Evolutionary conservation across 2,329 filamentous ascomycete genomes (phyloP), one percentile per base, ranked within the genome.

Genomic region (Cercospora sojina): DNA sequence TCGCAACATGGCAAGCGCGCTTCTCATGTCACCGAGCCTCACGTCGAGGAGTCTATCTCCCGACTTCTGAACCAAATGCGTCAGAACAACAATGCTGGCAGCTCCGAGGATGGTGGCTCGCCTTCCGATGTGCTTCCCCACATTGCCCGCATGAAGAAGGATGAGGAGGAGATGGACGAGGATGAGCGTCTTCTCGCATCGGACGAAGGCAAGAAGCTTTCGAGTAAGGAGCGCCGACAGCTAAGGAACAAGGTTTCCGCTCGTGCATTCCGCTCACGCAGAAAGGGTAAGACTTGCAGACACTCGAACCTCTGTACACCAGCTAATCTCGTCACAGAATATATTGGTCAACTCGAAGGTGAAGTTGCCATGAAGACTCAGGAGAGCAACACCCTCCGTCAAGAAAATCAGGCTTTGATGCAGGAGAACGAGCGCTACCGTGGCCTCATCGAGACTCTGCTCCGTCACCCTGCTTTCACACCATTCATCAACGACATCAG

Each of bases 211-310:
- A 99, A 99, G 89, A 97, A 97, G 84, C 86, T 99, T n/a, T 95
- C 90, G 80, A 96, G 92, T 84, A 98, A 98, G 83, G 93, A 98
- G 81, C 90, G 95, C 67, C 90, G 95, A 72, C 95, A 98, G 80
- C 86, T 99, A n/a, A 88, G 95, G 70, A 99, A 99, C 86, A 99
- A 99, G 82, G 95, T 99, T 4, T 99, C 95, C 49, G 95, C 95
- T 69, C 92, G 95, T 73, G 94, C 94, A 60, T 99, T 99, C 88
- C 91, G 95, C 64, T 97, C 93, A n/a, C 86, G 95, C 74, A 90
- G 95, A 85, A 99, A 99, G 86, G 94, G 94, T 97, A 88, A 84
- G 66, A 43, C 25, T 70, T 27, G 55, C 41, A 53, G 32, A 43
- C 13, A 12, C n/a, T 20, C n/a, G 64, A n/a, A 3, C n/a, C 9